Conservation (phyloP, 257 asterid species). For the Nicotiana knightiana region DNA sequence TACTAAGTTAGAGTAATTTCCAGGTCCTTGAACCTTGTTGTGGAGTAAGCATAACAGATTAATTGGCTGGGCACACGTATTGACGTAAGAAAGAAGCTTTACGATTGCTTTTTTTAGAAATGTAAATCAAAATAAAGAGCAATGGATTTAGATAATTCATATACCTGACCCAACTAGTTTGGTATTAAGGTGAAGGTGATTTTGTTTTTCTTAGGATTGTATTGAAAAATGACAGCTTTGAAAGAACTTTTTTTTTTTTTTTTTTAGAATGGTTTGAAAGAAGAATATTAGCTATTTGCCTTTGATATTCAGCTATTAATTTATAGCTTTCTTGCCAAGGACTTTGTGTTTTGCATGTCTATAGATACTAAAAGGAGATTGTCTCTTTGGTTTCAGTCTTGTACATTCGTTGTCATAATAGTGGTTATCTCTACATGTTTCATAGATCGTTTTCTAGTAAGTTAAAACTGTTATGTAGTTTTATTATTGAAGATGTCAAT, state of each 20-base stretch:
- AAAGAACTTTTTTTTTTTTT: too few relatives aligned
- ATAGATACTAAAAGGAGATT: background rate
- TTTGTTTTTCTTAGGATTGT: background rate
- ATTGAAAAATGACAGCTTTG: background rate
- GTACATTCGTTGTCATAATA: background rate
- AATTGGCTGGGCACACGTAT: background rate
- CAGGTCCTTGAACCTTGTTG: background rate
- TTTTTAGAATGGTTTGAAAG: too few relatives aligned
- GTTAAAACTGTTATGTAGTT: too few relatives aligned
- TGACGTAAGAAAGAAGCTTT: background rate
- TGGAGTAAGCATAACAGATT: background rate
- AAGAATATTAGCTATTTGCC: background rate
- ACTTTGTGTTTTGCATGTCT: background rate
- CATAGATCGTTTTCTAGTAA: background rate
- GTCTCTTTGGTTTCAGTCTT: background rate
- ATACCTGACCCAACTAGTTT: background rate
- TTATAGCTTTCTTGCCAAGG: background rate
- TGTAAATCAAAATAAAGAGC: background rate
- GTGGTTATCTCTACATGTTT: background rate
- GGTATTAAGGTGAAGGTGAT: background rate
- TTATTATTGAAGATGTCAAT: background rate
- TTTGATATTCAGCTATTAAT: background rate
- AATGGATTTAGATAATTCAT: background rate
- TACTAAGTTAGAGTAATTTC: too few relatives aligned
- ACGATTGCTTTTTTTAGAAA: background rate